A percentile compares a stretch with the other conserved stretches of the same genome.
Evolutionary conservation across 176 grass and related monocot species (phyloP).

Genomic region (Ampelocalamus luodianensis): DNA sequence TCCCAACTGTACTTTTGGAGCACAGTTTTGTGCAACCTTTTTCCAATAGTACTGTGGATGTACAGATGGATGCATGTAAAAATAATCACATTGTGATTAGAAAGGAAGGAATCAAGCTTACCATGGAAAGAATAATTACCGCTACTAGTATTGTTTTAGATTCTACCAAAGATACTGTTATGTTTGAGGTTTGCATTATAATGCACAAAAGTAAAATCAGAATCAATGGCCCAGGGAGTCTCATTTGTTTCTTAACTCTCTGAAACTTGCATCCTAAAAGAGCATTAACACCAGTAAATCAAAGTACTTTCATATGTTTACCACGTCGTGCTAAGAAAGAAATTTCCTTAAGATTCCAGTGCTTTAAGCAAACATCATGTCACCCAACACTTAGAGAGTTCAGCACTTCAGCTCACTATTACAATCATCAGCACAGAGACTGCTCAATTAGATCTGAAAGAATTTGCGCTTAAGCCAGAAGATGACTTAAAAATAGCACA

Average conservation of each 20-base stretch:
- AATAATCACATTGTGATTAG: conserved; percentile 43
- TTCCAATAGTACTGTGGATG: conserved; percentile 46
- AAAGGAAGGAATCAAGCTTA: conserved; percentile 41
- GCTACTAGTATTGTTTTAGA: not conserved
- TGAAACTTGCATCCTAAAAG: not conserved
- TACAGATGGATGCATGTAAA: conserved; percentile 53
- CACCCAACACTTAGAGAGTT: not conserved
- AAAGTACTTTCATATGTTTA: not conserved
- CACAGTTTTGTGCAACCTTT: conserved; percentile 52
- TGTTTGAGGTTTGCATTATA: not conserved
- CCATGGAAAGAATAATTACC: not conserved
- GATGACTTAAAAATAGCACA: not conserved
- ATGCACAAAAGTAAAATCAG: not conserved
- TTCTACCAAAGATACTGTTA: not conserved
- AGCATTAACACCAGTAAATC: not conserved
- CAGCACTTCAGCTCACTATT: not conserved
- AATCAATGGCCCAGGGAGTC: not conserved
- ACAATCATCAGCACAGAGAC: too few relatives aligned
- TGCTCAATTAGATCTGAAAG: not conserved
- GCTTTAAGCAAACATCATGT: not conserved
- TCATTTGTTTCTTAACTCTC: not conserved
- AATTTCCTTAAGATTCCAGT: not conserved
- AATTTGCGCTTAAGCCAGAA: not conserved
- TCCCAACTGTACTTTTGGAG: conserved; percentile 41
- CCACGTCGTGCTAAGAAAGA: not conserved